A percentile compares a stretch with the other conserved stretches of the same genome.
These are phyloP conservation scores for Phytophthora kernoviae DNA, from an alignment of 352 stramenopile species.

Conservation along the genomic window DNA sequence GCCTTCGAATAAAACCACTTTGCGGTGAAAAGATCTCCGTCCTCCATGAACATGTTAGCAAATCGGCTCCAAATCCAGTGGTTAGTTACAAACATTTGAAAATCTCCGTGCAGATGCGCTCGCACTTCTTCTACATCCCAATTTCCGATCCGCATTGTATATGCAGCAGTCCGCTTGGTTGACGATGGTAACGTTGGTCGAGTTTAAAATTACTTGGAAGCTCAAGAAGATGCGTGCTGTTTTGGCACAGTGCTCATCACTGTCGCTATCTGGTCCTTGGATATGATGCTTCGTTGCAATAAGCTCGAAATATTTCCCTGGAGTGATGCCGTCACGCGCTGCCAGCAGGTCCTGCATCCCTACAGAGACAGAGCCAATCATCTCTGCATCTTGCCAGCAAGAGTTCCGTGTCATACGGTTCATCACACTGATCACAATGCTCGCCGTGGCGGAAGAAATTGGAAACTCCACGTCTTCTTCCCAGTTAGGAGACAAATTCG, in stretches of 20 bases:
- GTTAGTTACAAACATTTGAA: slow-evolving; percentile 47
- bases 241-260: neutral
- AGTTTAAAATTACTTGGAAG: slow-evolving; percentile 41
- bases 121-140: slow-evolving; percentile 52
- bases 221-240: slow-evolving; percentile 26
- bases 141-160: slow-evolving; percentile 38
- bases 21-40: slow-evolving; percentile 53
- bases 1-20: slow-evolving; percentile 53
- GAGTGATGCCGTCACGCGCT: slow-evolving; percentile 14
- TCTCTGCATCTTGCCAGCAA: slow-evolving; percentile 24
- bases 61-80: slow-evolving; percentile 72
- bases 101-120: slow-evolving; percentile 51
- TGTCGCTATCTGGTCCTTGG: neutral
- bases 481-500: slow-evolving; percentile 64
- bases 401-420: slow-evolving; percentile 37
- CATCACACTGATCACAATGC: slow-evolving; percentile 47
- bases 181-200: slow-evolving; percentile 5
- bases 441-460: slow-evolving; percentile 39
- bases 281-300: slow-evolving; percentile 4
- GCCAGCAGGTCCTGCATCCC: slow-evolving; percentile 44
- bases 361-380: slow-evolving; percentile 49
- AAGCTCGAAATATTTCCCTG: slow-evolving; percentile 34
- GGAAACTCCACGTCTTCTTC: slow-evolving; percentile 66
- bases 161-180: slow-evolving; percentile 14
- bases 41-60: slow-evolving; percentile 35